These are phyloP conservation scores for Mycosphaerella sp. DNA, from an alignment of 2,329 filamentous ascomycete genomes.

Conservation along the genomic window DNA sequence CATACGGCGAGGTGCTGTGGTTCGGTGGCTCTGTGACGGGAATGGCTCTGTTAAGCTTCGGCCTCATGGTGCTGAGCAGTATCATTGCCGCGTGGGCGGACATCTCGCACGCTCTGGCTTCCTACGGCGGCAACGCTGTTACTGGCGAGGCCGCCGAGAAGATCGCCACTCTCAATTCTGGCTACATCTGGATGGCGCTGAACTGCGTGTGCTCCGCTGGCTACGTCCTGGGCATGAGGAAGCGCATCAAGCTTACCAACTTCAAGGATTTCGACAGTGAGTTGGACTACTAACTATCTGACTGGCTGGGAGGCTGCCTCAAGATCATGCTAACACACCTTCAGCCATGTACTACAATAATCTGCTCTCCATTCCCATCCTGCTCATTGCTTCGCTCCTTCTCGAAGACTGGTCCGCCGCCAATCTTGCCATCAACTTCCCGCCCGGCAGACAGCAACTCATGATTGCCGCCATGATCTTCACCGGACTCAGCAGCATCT, in stretches of 20 bases:
- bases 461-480: conserved; percentile 87
- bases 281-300: conserved; percentile 37
- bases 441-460: conserved; percentile 63
- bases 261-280: conserved; percentile 99
- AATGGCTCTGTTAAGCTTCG: conserved; percentile 86
- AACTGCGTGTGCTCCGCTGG: conserved; percentile 93
- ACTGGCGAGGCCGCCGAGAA: conserved; percentile 57
- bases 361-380: conserved; percentile 87
- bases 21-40: conserved; percentile 88
- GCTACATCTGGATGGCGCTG: conserved; percentile 96
- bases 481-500: conserved; percentile 86
- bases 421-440: conserved; percentile 86
- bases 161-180: conserved; percentile 84
- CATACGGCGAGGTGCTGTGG: conserved; percentile 97
- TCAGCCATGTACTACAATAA: conserved; percentile 99
- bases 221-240: conserved; percentile 89
- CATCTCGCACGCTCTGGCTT: conserved; percentile 71
- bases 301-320: no score
- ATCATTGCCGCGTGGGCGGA: conserved; percentile 96
- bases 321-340: not conserved
- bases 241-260: conserved; percentile 98
- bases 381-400: conserved; percentile 72
- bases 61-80: conserved; percentile 92
- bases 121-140: conserved; percentile 43
- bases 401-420: conserved; percentile 85